Evolutionary conservation across 768 basidiomycete genomes (phyloP).

Genomic region (Mycena maculata): DNA sequence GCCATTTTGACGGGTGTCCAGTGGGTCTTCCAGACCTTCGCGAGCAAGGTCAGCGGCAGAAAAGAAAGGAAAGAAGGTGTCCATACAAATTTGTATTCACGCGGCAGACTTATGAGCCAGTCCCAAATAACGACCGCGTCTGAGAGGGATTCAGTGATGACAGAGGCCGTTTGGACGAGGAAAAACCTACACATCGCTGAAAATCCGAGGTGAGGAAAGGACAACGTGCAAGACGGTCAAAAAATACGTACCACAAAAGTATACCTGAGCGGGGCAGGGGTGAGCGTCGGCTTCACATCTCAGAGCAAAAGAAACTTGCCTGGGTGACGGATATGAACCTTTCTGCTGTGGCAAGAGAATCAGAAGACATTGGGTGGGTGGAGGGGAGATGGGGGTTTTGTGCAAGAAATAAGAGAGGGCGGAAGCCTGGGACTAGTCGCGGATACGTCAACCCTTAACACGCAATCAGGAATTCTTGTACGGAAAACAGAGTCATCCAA

Average conservation of each 20-base stretch:
- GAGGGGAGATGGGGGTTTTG: slow-evolving; percentile 33
- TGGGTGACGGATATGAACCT: too few species aligned
- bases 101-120: slow-evolving; percentile 82
- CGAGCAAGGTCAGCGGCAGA: slow-evolving; percentile 35
- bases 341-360: slow-evolving; percentile 36
- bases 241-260: slow-evolving; percentile 81
- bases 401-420: slow-evolving; percentile 34
- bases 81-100: slow-evolving; percentile 82
- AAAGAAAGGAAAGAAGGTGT: slow-evolving; percentile 32
- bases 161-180: neutral
- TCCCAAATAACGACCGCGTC: slow-evolving; percentile 89
- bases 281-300: slow-evolving; percentile 62
- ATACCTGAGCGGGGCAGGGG: slow-evolving; percentile 73
- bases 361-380: slow-evolving; percentile 42
- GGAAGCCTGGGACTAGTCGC: slow-evolving; percentile 18
- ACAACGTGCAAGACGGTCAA: slow-evolving; percentile 35
- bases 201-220: slow-evolving; percentile 46
- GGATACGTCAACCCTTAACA: slow-evolving; percentile 19
- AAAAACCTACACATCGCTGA: slow-evolving; percentile 76
- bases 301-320: slow-evolving; percentile 1
- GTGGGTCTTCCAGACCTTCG: slow-evolving; percentile 82
- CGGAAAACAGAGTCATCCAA: neutral
- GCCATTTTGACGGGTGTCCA: slow-evolving; percentile 89
- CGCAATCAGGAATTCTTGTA: slow-evolving; percentile 12
- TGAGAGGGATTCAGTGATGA: slow-evolving; percentile 40